Evolutionary conservation across 768 basidiomycete genomes (phyloP).

Genomic region (Scleroderma bovista): DNA sequence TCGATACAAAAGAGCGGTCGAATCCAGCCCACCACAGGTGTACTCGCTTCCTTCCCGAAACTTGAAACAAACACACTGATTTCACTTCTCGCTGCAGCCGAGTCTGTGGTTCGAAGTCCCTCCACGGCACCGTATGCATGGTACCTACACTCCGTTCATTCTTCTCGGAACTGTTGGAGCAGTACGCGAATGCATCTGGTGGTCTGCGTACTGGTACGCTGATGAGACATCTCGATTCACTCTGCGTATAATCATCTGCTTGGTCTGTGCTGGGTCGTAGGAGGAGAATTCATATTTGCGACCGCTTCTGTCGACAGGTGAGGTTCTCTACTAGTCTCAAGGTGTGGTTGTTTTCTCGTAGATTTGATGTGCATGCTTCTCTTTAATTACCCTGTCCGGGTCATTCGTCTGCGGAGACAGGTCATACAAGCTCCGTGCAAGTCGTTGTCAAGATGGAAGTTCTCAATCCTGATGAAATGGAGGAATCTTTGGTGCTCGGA

Average conservation of each 20-base stretch:
- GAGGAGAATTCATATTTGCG: slow-evolving; percentile 73
- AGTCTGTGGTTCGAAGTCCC: slow-evolving; percentile 57
- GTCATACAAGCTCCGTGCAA: slow-evolving; percentile 81
- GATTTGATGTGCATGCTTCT: slow-evolving; percentile 62
- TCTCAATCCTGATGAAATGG: slow-evolving; percentile 38
- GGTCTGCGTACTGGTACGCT: slow-evolving; percentile 68
- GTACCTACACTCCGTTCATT: slow-evolving; percentile 68
- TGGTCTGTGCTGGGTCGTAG: slow-evolving; percentile 54
- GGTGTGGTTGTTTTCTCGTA: slow-evolving; percentile 18
- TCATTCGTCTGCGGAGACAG: slow-evolving; percentile 73
- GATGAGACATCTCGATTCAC: slow-evolving; percentile 77
- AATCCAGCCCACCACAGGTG: slow-evolving; percentile 52
- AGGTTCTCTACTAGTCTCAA: neutral
- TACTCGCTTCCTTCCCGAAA: slow-evolving; percentile 4
- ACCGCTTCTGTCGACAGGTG: slow-evolving; percentile 80
- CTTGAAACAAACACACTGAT: slow-evolving; percentile 6
- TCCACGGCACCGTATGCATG: slow-evolving; percentile 50
- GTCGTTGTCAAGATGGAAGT: slow-evolving; percentile 84
- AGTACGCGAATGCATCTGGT: slow-evolving; percentile 66
- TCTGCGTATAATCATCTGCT: slow-evolving; percentile 81
- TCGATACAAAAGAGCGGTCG: slow-evolving; percentile 35
- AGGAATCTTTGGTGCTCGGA: slow-evolving; percentile 62
- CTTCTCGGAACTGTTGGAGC: slow-evolving; percentile 55
- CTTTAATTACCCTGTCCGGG: slow-evolving; percentile 55
- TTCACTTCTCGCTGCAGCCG: slow-evolving; percentile 48